Evolutionary conservation across 106 monocot species (phyloP).

Genomic region (Dioscorea alata): DNA sequence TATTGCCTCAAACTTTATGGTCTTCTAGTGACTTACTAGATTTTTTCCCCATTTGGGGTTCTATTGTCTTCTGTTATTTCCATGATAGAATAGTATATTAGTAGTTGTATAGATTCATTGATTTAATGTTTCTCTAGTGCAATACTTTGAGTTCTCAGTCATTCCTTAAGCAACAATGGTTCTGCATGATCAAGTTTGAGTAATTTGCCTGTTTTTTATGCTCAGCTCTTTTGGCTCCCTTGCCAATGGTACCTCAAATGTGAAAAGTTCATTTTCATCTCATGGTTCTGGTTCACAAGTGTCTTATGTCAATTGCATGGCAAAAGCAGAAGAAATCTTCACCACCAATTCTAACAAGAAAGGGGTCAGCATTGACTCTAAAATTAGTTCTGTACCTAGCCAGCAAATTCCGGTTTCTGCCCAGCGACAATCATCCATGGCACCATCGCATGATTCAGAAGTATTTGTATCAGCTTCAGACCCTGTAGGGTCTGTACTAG

Average conservation of each 20-base stretch:
- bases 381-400: neutral
- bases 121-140: neutral
- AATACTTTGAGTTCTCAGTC: neutral
- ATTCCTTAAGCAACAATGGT: neutral
- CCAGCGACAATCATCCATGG: neutral
- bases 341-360: neutral
- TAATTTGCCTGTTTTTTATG: neutral
- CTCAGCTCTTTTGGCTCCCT: neutral
- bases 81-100: neutral
- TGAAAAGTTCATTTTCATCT: neutral
- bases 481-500: constrained; percentile 26
- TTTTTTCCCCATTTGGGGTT: neutral
- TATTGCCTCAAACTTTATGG: too few relatives aligned
- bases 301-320: neutral
- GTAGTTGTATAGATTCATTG: neutral
- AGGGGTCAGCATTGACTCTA: neutral
- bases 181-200: neutral
- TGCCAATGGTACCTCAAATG: neutral
- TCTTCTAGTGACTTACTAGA: neutral
- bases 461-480: constrained; percentile 31
- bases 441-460: constrained; percentile 13
- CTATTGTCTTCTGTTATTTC: neutral
- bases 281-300: neutral
- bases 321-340: neutral
- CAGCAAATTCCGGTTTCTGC: neutral